phyloP scores from a whole-genome alignment of 2,329 filamentous ascomycete species.

The Neonectria magnoliae region DNA sequence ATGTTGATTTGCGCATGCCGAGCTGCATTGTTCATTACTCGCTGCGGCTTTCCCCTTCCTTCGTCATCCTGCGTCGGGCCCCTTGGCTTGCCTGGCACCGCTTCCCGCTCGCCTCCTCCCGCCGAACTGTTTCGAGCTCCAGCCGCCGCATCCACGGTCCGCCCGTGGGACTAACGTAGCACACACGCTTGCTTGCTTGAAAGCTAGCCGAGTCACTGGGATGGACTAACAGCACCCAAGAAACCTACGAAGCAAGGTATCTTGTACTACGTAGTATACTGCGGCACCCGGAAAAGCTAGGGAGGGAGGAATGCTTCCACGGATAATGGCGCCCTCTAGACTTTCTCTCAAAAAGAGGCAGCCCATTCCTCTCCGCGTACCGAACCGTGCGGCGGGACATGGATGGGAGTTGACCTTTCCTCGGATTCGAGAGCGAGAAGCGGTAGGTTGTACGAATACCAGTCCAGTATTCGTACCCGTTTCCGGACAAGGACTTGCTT shows the following conservation, averaged over 20 bases:
- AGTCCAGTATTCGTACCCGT: not conserved
- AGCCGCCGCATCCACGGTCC: not conserved
- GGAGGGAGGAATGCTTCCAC: not conserved
- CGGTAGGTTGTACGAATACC: too few relatives aligned
- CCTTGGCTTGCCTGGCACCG: not conserved
- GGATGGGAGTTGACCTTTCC: not conserved
- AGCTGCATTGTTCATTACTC: not conserved
- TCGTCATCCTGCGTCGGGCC: not conserved
- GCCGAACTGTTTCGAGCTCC: not conserved
- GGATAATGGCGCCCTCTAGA: not conserved
- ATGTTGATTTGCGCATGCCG: not conserved
- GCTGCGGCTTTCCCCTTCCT: not conserved
- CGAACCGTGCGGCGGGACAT: not conserved
- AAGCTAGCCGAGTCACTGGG: not conserved
- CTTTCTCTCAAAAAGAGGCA: too few relatives aligned
- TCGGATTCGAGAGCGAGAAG: not conserved
- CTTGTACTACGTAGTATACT: not conserved
- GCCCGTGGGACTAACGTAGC: not conserved
- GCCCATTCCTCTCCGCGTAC: not conserved
- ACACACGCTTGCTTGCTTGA: not conserved
- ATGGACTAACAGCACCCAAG: not conserved
- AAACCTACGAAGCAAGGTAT: not conserved
- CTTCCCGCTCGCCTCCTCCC: not conserved
- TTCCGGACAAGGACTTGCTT: not conserved
- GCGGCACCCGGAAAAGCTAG: not conserved